Conservation (phyloP, 169 alveolate species). For the Plasmodium malariae region DNA sequence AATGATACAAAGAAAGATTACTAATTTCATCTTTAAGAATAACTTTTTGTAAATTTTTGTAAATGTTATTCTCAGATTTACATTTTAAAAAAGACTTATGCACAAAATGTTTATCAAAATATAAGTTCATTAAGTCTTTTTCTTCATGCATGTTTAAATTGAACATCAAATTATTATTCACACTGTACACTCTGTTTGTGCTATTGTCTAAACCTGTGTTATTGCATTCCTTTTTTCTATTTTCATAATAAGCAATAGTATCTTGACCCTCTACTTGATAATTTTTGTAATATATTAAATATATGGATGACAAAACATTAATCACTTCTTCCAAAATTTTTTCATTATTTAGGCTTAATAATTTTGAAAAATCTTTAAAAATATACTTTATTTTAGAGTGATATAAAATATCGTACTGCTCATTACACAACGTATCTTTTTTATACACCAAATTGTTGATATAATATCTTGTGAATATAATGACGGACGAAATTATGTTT, state of each 20-base stretch:
- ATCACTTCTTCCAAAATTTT: conserved; percentile 31
- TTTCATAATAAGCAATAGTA: not conserved
- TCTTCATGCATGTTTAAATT: conserved; percentile 34
- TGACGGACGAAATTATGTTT: conserved; percentile 22
- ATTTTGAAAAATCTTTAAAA: conserved; percentile 68
- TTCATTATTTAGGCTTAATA: conserved; percentile 24
- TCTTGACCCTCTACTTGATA: not conserved
- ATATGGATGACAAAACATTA: conserved; percentile 35
- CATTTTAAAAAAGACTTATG: conserved; percentile 55
- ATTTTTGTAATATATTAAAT: conserved; percentile 37
- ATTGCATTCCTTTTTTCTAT: not conserved
- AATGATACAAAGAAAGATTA: conserved; percentile 32
- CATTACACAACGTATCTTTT: conserved; percentile 57
- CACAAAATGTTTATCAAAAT: conserved; percentile 48
- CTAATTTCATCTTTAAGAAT: conserved; percentile 43
- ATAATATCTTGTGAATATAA: conserved; percentile 53
- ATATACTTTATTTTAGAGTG: conserved; percentile 69
- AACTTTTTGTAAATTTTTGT: conserved; percentile 57
- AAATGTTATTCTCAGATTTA: conserved; percentile 19
- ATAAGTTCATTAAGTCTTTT: conserved; percentile 23
- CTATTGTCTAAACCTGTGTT: not conserved
- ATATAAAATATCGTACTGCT: conserved; percentile 67
- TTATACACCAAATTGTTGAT: conserved; percentile 54
- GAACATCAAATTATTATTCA: not conserved
- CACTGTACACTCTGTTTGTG: not conserved